A percentile compares a stretch with the other conserved stretches of the same genome.
Evolutionary conservation across 768 basidiomycete species (phyloP).

Genomic region (Hericium rajendrae): DNA sequence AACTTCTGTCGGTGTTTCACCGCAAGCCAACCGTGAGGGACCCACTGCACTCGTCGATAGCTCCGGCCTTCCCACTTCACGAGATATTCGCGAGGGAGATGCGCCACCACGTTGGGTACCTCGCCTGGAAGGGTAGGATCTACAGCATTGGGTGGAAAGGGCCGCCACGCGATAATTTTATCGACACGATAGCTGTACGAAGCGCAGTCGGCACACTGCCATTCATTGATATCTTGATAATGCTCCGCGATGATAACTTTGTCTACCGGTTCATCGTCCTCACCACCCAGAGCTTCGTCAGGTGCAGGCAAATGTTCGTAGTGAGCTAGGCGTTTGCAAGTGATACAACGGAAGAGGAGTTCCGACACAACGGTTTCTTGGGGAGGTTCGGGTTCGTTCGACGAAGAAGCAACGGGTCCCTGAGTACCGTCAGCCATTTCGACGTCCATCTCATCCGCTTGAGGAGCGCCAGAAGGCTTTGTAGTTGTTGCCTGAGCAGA

Average conservation of each 20-base stretch:
- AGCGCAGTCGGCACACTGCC: conserved; percentile 72
- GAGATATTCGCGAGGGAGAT: conserved; percentile 83
- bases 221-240: conserved; percentile 46
- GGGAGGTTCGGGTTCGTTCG: conserved; percentile 12
- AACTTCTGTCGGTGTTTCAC: conserved; percentile 57
- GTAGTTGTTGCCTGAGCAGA: background rate
- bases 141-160: conserved; percentile 56
- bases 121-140: conserved; percentile 38
- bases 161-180: conserved; percentile 88
- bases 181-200: conserved; percentile 65
- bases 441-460: conserved; percentile 17
- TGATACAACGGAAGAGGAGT: conserved; percentile 72
- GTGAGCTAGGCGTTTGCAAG: conserved; percentile 78
- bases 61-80: conserved; percentile 82
- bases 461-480: background rate
- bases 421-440: conserved; percentile 25
- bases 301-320: conserved; percentile 62
- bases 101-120: conserved; percentile 41
- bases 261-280: conserved; percentile 16
- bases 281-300: conserved; percentile 22
- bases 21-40: conserved; percentile 85
- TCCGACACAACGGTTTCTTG: conserved; percentile 20
- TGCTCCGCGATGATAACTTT: conserved; percentile 40
- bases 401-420: conserved; percentile 1
- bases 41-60: conserved; percentile 78